Conservation (phyloP, 495 filamentous ascomycete genomes). For the Aspergillus campestris region DNA sequence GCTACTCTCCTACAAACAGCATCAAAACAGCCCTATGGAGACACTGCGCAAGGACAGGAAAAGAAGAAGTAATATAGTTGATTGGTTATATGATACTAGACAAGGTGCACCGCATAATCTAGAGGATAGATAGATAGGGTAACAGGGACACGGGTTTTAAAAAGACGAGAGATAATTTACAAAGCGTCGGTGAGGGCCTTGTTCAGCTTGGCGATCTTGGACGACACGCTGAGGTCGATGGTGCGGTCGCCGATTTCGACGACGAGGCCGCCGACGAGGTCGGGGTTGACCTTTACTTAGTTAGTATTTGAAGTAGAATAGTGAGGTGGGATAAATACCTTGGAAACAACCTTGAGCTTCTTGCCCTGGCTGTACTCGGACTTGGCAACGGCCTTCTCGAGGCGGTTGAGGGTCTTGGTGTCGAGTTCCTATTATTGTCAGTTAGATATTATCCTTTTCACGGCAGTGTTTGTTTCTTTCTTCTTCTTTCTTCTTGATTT, state of each 20-base stretch:
- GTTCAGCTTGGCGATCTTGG: conserved; percentile 96
- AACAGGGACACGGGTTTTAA: background rate
- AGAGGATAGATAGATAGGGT: background rate
- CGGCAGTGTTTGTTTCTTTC: background rate
- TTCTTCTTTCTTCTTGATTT: background rate
- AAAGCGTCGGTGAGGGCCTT: conserved; percentile 93
- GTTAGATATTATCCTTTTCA: conserved; percentile 9
- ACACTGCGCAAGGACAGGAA: too few relatives aligned
- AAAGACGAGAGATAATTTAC: conserved; percentile 49
- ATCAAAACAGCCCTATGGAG: too few relatives aligned
- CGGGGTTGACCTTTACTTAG: conserved; percentile 67
- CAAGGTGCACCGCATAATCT: background rate
- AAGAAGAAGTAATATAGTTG: too few relatives aligned
- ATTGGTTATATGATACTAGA: too few relatives aligned
- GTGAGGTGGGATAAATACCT: conserved; percentile 42
- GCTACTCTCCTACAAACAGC: too few relatives aligned
- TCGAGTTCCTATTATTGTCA: conserved; percentile 64
- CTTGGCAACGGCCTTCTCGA: conserved; percentile 84
- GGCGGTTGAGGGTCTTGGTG: conserved; percentile 68
- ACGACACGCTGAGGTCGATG: conserved; percentile 91
- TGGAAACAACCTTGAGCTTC: conserved; percentile 94
- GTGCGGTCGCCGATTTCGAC: conserved; percentile 97
- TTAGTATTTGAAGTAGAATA: conserved; percentile 1
- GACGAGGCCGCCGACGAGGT: conserved; percentile 86
- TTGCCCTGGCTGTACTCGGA: conserved; percentile 84